A percentile compares a stretch with the other conserved stretches of the same genome.
Evolutionary conservation across 169 alveolate genomes (phyloP).

Genomic region (Plasmodium ovale): DNA sequence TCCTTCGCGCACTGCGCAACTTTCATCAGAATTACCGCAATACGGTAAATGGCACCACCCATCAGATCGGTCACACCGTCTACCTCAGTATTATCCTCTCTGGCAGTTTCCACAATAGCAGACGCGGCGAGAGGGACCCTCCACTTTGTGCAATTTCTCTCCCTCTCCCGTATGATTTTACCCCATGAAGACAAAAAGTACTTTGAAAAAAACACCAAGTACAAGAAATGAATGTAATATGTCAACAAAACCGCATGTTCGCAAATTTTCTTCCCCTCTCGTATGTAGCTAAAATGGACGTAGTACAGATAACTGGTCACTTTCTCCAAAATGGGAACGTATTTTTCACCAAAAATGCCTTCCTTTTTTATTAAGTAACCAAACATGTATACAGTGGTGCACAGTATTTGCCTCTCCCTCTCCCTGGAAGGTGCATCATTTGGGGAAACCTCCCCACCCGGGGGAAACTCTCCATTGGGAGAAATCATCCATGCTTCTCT

Average conservation of each 20-base stretch:
- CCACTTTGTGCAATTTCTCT: conserved; percentile 1
- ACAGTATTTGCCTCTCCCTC: background rate
- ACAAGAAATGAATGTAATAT: conserved; percentile 46
- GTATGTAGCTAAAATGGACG: conserved; percentile 15
- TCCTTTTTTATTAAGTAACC: conserved; percentile 61
- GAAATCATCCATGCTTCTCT: too few species aligned
- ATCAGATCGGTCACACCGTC: background rate
- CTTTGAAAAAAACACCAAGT: conserved; percentile 34
- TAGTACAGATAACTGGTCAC: conserved; percentile 34
- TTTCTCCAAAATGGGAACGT: conserved; percentile 19
- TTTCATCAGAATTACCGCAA: background rate
- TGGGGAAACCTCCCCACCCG: background rate
- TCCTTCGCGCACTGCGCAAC: conserved; percentile 24
- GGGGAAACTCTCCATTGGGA: too few species aligned
- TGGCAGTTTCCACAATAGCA: background rate
- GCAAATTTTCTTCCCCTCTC: background rate
- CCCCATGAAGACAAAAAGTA: conserved; percentile 26
- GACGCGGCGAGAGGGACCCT: background rate
- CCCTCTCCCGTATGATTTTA: conserved; percentile 21
- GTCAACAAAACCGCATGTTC: conserved; percentile 13
- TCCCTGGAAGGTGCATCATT: background rate
- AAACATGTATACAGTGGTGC: conserved; percentile 24
- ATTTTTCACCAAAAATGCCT: conserved; percentile 28
- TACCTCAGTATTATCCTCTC: background rate
- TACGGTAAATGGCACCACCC: too few species aligned